Evolutionary conservation across 306 rosid genomes (phyloP), one percentile per base, ranked within the genome.

Genomic region (Canavalia ensiformis): DNA sequence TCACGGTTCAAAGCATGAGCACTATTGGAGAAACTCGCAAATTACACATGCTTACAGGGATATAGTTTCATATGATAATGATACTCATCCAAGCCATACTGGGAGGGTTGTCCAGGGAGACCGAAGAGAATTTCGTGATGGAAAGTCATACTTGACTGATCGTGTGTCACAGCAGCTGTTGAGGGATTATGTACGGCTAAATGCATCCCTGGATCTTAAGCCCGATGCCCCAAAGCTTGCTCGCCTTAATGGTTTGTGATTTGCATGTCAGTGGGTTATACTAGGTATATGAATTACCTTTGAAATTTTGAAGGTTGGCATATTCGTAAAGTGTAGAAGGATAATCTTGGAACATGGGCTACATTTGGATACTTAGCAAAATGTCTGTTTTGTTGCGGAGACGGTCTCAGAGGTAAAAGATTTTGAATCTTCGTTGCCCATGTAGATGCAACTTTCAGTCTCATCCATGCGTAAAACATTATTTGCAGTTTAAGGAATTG

Each of bases 161-260:
- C 81, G 89, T 44, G 87, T 89, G 8, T 84, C 97, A 44, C 88
- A 88, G 68, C 95, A 87, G 87, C 82, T 76, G 74, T 50, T 83
- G 75, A 91, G 82, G 84, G 97, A 89, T 72, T 87, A 77, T 80
- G 65, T 72, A 30, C 87, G 82, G 83, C 72, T 82, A 69, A 88
- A 84, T 34, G 77, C 88, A 18, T 83, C 88, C 30, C 28, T 83
- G 28, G 83, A 81, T 76, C 66, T 45, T 2, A 82, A 68, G 63
- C 83, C 86, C 33, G 30, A 66, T 65, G 59, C 83, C 12, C 83
- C 83, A 46, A 59, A 69, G 88, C 74, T 39, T 60, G 85, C 75
- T 75, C 85, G 72, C 58, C 77, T 13, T 5, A 72, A 77, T n/a
- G 70, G 70, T 52, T 62, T 7, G 47, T 84, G 81, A 80, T 67